Base-by-base conservation (phyloP, 2,329 filamentous ascomycete species). In the Hypoxylon sp. region DNA sequence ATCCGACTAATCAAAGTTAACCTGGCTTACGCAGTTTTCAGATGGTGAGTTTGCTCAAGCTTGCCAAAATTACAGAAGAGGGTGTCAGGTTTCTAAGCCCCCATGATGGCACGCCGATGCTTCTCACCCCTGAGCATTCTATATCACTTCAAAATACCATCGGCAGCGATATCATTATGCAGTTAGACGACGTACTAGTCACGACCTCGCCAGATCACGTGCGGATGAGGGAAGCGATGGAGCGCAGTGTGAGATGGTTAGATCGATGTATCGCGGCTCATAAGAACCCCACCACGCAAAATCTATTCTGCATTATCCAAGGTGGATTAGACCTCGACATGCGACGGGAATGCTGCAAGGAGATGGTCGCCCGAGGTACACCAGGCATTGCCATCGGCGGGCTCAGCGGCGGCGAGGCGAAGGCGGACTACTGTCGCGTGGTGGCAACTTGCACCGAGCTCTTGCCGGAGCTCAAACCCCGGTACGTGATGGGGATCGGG, bases 111-210 rank as follows among this genome's bases (percentile, higher is more conserved):
- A 90, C 90, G 2, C 95, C 95, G 6, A 98, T 99, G 96, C 90
- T 99, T 10, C 89, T 99, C 51, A 99, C 96, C 0, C 96, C 96
- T 0, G 97, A 99, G 80, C 95, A 98, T 83, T 98, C 96, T 0
- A 98, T 99, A 75, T 91, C 91, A 10, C 86, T 99, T 3, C 96
- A 99, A 79, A 98, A 99, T 81, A 95, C 92, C 60, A 99, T 99
- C 76, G 96, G 96, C 71, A 97, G 94, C 70, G 96, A 99, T 81
- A 98, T 99, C 74, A 98, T 98, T 73, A 99, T 99, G 97, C 97
- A 99, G 81, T 90, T 99, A 3, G 96, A 99, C 84, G 97, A 99
- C 80, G 97, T 99, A 13, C 92, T 99, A 56, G 95, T 94, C 31
- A 98, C 96, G 0, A 99, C 96, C 0, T 98, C 94, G 0, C 95